Base-by-base conservation (phyloP, 116 monocot genomes). In the Papilionanthe hybrid region DNA sequence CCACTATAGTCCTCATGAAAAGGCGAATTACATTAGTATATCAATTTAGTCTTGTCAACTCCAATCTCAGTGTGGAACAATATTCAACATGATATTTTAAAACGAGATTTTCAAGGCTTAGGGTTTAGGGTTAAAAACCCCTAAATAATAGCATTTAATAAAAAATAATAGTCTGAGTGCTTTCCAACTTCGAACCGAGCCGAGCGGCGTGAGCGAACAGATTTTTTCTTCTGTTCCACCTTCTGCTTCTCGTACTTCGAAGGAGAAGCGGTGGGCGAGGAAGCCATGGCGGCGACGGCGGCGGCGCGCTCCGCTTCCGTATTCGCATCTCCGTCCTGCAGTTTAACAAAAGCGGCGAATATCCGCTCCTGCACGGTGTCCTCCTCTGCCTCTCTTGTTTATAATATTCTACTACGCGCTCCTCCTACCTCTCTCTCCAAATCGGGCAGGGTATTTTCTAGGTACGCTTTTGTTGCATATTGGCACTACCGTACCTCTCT, bases 251-350 rank as follows among this genome's bases (percentile, higher is more conserved):
- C 69, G 1, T 13, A 13, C 69, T 69, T 19, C 27, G 32, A 32
- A 30, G 20, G 23, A 69, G 69, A 2, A 17, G 69, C 32, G 10
- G 69, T 69, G 17, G 48, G 37, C 11, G 42, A 48, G 44, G 44
- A 32, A 43, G 72, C 12, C 37, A 41, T 37, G 55, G 78, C 23
- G 78, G 27, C 58, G 20, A 78, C 72, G 71, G 80, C 23, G 4
- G 81, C 87, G 23, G 60, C 78, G 67, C 53, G 81, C 67, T 58
- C 78, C 49, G 84, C 84, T 78, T 79, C 79, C 32, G 20, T 84
- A 42, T 78, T 77, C 58, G 37, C 77, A 45, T 80, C 72, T 48
- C 43, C 50, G 15, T 9, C 56, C 15, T 11, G 12, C 17, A 29
- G n/a, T 49, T 18, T 29, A 3, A 1, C 30, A 19, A 72, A 72